These are phyloP conservation scores for Anacardium occidentale DNA, from an alignment of 345 rosid genomes.

Conservation along the genomic window DNA sequence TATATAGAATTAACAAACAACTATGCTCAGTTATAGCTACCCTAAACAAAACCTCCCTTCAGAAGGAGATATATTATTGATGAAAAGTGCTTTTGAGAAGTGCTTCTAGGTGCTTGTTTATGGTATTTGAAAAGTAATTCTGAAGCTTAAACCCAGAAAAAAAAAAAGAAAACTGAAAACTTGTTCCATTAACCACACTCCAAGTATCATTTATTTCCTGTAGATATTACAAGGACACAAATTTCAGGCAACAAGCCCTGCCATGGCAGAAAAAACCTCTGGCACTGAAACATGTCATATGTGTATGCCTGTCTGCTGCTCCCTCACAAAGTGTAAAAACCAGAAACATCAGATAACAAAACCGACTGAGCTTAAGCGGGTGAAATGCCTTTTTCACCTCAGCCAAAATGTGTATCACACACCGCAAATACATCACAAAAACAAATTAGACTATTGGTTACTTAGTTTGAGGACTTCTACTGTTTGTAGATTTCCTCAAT, in stretches of 20 bases:
- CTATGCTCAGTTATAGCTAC: neutral
- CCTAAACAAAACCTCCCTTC: no score
- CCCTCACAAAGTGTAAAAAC: neutral
- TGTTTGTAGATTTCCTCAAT: neutral
- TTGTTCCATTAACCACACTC: neutral
- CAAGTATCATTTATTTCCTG: neutral
- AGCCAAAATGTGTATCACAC: slow-evolving; percentile 3
- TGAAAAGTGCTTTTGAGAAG: neutral
- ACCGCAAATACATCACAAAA: neutral
- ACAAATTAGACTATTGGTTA: neutral
- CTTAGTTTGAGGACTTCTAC: neutral
- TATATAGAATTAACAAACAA: no score
- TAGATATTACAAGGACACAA: no score
- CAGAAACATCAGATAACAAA: neutral
- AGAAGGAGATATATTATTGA: neutral
- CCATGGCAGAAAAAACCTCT: neutral
- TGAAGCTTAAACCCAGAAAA: no score
- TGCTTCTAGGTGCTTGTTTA: no score
- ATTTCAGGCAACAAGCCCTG: slow-evolving; percentile 14
- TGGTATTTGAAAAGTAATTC: neutral
- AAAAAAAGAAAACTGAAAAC: neutral
- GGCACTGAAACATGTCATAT: neutral
- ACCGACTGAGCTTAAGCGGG: slow-evolving; percentile 22
- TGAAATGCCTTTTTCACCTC: slow-evolving; percentile 28
- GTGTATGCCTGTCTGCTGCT: neutral